phyloP scores from a whole-genome alignment of 768 basidiomycete species.

The Chalciporus piperatus region DNA sequence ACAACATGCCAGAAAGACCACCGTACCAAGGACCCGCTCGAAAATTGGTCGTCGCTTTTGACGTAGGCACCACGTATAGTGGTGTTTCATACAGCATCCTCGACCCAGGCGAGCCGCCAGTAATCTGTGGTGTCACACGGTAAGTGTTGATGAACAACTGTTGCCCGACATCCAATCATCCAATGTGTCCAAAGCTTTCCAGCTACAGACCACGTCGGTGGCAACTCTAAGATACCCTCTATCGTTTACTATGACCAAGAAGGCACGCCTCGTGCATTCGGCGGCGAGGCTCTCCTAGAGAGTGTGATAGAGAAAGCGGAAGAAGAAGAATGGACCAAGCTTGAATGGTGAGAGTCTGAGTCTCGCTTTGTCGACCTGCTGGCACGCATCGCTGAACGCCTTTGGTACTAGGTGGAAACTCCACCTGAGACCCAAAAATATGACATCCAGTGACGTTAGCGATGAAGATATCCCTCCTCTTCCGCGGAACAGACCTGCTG shows the following conservation, averaged over 20 bases:
- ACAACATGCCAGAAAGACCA: slow-evolving; percentile 29
- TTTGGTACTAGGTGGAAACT: slow-evolving; percentile 33
- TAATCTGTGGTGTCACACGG: slow-evolving; percentile 23
- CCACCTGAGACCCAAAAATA: slow-evolving; percentile 30
- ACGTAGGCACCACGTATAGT: slow-evolving; percentile 52
- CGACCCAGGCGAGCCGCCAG: slow-evolving; percentile 28
- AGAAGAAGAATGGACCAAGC: slow-evolving; percentile 32
- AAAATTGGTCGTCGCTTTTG: slow-evolving; percentile 48
- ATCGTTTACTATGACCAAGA: slow-evolving; percentile 44
- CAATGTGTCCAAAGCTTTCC: slow-evolving; percentile 38
- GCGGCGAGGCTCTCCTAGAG: slow-evolving; percentile 44
- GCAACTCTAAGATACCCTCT: slow-evolving; percentile 50
- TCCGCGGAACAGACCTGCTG: slow-evolving; percentile 40
- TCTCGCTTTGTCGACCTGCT: not conserved
- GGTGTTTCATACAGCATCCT: slow-evolving; percentile 44
- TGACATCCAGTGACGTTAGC: slow-evolving; percentile 19
- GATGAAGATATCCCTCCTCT: slow-evolving; percentile 40
- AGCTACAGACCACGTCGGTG: slow-evolving; percentile 43
- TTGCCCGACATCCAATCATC: not conserved
- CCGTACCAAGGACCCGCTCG: slow-evolving; percentile 40
- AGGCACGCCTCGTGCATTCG: slow-evolving; percentile 41
- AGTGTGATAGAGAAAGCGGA: slow-evolving; percentile 38
- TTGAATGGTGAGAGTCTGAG: slow-evolving; percentile 30
- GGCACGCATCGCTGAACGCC: slow-evolving; percentile 6
- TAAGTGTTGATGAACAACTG: slow-evolving; percentile 1